phyloP scores from a whole-genome alignment of 176 grass and related monocot genomes.

The Puya raimondii region DNA sequence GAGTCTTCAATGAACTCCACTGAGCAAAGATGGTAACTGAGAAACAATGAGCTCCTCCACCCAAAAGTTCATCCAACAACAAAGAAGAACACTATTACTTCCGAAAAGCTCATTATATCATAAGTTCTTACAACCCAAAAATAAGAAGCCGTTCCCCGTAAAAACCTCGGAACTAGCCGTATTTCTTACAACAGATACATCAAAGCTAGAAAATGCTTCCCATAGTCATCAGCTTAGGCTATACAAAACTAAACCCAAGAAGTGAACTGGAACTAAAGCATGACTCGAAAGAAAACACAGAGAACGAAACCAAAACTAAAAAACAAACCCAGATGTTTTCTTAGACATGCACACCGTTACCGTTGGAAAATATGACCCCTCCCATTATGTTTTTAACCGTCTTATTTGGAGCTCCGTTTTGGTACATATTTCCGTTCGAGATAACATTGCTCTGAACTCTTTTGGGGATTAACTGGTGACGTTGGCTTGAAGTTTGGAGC shows the following conservation, averaged over 20 bases:
- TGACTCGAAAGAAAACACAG: neutral
- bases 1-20: no score
- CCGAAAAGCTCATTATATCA: neutral
- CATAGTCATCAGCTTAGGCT: neutral
- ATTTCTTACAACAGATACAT: neutral
- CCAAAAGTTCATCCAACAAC: no score
- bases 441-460: slow-evolving; percentile 6
- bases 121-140: no score
- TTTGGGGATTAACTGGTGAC: neutral
- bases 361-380: slow-evolving; percentile 11
- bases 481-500: slow-evolving; percentile 15
- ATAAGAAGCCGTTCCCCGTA: neutral
- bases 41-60: no score
- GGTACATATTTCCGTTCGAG: slow-evolving; percentile 11
- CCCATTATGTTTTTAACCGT: slow-evolving; percentile 1
- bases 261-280: neutral
- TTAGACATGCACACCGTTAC: slow-evolving; percentile 19
- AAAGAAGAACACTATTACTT: neutral
- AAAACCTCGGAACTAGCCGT: neutral
- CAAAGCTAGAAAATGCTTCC: neutral
- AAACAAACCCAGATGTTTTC: neutral
- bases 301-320: neutral
- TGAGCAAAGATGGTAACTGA: no score
- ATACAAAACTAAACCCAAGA: slow-evolving; percentile 4
- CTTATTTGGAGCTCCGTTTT: slow-evolving; percentile 5